Evolutionary conservation across 805 yeast species (phyloP).

Genomic region (Yarrowia sp.): DNA sequence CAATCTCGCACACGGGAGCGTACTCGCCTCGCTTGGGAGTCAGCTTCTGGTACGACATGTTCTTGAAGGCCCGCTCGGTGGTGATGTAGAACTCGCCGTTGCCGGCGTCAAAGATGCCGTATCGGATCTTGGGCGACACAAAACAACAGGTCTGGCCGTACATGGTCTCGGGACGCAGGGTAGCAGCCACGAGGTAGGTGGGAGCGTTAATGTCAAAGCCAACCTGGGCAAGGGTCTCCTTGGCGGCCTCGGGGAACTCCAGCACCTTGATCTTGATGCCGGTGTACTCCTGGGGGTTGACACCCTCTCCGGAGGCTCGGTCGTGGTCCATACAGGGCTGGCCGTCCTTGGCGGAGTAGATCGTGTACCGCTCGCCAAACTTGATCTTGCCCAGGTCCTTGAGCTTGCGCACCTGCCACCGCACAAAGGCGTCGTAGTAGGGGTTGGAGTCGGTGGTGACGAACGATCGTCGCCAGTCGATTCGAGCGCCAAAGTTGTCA

Average conservation of each 20-base stretch:
- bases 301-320: constrained; percentile 96
- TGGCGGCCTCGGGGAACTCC: constrained; percentile 66
- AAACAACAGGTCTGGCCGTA: constrained; percentile 98
- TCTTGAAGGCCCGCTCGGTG: constrained; percentile 94
- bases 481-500: constrained; percentile 82
- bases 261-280: constrained; percentile 84
- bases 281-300: constrained; percentile 93
- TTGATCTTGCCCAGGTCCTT: constrained; percentile 88
- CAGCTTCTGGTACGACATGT: constrained; percentile 93
- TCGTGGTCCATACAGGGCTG: constrained; percentile 99
- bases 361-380: constrained; percentile 97
- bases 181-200: constrained; percentile 89
- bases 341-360: constrained; percentile 96
- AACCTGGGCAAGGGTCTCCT: constrained; percentile 54
- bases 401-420: constrained; percentile 95
- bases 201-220: constrained; percentile 57
- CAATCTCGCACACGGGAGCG: constrained; percentile 62
- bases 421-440: constrained; percentile 90
- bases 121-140: constrained; percentile 91
- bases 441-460: constrained; percentile 96
- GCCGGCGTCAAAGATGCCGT: constrained; percentile 90
- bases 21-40: constrained; percentile 88
- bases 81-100: constrained; percentile 75
- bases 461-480: constrained; percentile 97
- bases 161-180: constrained; percentile 98